These are phyloP conservation scores for Capsicum baccatum DNA, from an alignment of 257 asterid species.

Conservation along the genomic window DNA sequence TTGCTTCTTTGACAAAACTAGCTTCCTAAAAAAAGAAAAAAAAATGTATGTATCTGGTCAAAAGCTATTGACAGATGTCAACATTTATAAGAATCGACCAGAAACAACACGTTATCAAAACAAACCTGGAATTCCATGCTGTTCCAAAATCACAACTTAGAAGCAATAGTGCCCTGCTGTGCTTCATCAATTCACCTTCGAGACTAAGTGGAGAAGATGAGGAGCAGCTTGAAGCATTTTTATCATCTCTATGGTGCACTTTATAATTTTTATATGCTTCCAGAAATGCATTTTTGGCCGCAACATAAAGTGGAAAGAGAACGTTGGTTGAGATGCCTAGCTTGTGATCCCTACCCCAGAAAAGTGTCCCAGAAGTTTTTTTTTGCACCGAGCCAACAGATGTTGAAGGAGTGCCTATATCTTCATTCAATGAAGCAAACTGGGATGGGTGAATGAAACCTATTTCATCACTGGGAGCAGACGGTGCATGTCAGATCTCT, in stretches of 20 bases:
- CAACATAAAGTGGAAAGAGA: slow-evolving; percentile 65
- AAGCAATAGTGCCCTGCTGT: slow-evolving; percentile 78
- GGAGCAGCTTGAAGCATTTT: slow-evolving; percentile 32
- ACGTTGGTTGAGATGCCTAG: slow-evolving; percentile 74
- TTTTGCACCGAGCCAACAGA: slow-evolving; percentile 33
- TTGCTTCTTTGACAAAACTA: slow-evolving; percentile 58
- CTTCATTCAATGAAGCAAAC: slow-evolving; percentile 61
- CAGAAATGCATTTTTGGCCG: slow-evolving; percentile 73
- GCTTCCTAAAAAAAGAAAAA: slow-evolving; percentile 58
- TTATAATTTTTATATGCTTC: slow-evolving; percentile 55
- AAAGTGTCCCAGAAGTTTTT: slow-evolving; percentile 40
- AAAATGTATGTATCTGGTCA: slow-evolving; percentile 18
- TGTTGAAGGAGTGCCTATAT: slow-evolving; percentile 38
- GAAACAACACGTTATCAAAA: background rate
- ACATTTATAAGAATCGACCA: background rate
- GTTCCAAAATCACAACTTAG: slow-evolving; percentile 89
- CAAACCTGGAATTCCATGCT: slow-evolving; percentile 92
- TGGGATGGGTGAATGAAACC: slow-evolving; percentile 90
- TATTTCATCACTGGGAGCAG: slow-evolving; percentile 73
- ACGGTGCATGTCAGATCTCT: slow-evolving; percentile 25
- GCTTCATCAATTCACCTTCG: slow-evolving; percentile 77
- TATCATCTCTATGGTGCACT: slow-evolving; percentile 37
- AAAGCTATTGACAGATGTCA: background rate
- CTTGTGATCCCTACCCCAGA: slow-evolving; percentile 77
- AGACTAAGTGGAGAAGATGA: slow-evolving; percentile 34